Evolutionary conservation across 2,329 filamentous ascomycete species (phyloP).

Genomic region (Verticillium nonalfalfae): DNA sequence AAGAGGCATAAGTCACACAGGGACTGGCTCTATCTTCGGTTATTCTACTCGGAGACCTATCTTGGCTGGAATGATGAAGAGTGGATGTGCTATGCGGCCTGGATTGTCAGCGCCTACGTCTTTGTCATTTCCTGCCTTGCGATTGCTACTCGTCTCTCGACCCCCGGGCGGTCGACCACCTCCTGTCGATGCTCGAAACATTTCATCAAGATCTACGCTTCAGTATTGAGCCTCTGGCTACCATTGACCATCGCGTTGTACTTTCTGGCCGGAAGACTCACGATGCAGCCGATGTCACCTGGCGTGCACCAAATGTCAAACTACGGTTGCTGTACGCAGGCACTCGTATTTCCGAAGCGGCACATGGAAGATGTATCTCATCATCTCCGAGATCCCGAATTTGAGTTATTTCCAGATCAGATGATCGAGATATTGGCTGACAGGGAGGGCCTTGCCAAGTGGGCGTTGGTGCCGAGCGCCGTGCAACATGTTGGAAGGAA

Average conservation of each 20-base stretch:
- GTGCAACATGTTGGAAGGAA: slow-evolving; percentile 14
- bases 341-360: slow-evolving; percentile 24
- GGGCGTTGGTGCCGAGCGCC: no score
- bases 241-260: slow-evolving; percentile 21
- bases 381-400: slow-evolving; percentile 20
- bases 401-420: no score
- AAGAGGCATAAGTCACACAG: slow-evolving; percentile 3
- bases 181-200: not conserved
- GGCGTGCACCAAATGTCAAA: slow-evolving; percentile 26
- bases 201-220: not conserved
- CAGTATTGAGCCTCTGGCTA: slow-evolving; percentile 21
- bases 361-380: slow-evolving; percentile 19
- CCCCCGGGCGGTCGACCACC: not conserved
- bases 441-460: no score
- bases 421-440: no score
- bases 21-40: slow-evolving; percentile 29
- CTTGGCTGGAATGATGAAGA: slow-evolving; percentile 32
- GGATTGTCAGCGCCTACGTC: slow-evolving; percentile 19
- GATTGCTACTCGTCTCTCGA: not conserved
- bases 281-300: slow-evolving; percentile 18
- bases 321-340: slow-evolving; percentile 31
- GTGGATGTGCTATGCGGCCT: slow-evolving; percentile 19
- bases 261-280: slow-evolving; percentile 21
- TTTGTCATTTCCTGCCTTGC: slow-evolving; percentile 13
- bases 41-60: slow-evolving; percentile 30